A percentile compares a stretch with the other conserved stretches of the same genome.
Evolutionary conservation across 2,329 filamentous ascomycete genomes (phyloP).

Genomic region (Rhinocladiella mackenziei): DNA sequence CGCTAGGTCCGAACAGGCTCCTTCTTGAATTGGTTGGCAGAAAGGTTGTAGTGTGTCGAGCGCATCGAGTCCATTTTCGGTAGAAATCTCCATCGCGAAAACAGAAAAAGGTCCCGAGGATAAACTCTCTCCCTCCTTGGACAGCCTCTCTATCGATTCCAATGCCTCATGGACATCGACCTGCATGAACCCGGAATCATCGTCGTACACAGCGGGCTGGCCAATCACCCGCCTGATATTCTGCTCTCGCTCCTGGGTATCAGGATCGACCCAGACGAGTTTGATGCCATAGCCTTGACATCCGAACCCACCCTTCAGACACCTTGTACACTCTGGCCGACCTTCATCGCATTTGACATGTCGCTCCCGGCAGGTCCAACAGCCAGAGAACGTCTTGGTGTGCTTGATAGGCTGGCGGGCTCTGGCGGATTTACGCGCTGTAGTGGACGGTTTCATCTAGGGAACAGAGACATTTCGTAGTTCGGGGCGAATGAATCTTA

Average conservation of each 20-base stretch:
- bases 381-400: constrained; percentile 25
- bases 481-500: no score
- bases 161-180: constrained; percentile 19
- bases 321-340: constrained; percentile 29
- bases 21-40: no score
- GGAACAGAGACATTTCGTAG: constrained; percentile 4
- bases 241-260: constrained; percentile 23
- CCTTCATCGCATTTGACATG: constrained; percentile 33
- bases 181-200: constrained; percentile 14
- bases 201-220: constrained; percentile 17
- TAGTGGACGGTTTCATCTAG: constrained; percentile 15
- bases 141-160: constrained; percentile 15
- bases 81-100: constrained; percentile 1
- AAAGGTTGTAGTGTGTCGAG: background rate
- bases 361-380: constrained; percentile 23
- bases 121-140: background rate
- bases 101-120: constrained; percentile 22
- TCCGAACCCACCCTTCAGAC: constrained; percentile 31
- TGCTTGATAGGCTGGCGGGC: constrained; percentile 22
- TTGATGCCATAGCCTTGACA: constrained; percentile 32
- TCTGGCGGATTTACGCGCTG: constrained; percentile 10
- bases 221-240: constrained; percentile 23
- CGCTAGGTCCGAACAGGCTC: no score
- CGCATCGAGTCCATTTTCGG: background rate
- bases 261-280: constrained; percentile 22